phyloP scores from a whole-genome alignment of 2,329 filamentous ascomycete species.

The Elsinoe batatas region DNA sequence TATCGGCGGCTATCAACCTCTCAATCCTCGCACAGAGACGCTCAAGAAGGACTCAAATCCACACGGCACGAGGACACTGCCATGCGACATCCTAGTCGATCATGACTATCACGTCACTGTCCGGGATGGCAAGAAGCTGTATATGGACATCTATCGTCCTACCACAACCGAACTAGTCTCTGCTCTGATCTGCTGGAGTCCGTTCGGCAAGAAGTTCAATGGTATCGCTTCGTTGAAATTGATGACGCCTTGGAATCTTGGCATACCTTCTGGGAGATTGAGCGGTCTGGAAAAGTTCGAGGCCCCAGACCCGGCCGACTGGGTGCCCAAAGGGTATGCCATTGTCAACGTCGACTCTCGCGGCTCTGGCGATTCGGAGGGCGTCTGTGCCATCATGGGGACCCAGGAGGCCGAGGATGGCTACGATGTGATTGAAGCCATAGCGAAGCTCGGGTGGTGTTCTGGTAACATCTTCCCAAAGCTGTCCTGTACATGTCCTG shows the following conservation, averaged over 20 bases:
- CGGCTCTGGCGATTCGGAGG: constrained; percentile 27
- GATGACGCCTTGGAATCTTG: constrained; percentile 10
- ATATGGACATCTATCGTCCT: constrained; percentile 38
- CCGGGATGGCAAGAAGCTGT: constrained; percentile 33
- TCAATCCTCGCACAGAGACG: constrained; percentile 32
- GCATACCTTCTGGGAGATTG: constrained; percentile 9
- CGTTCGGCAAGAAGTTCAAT: constrained; percentile 37
- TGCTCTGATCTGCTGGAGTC: constrained; percentile 36
- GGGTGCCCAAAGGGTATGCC: constrained; percentile 26
- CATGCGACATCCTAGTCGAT: constrained; percentile 32
- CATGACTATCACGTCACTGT: constrained; percentile 36
- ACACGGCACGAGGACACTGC: constrained; percentile 27
- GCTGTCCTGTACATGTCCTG: constrained; percentile 37
- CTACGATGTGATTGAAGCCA: constrained; percentile 36
- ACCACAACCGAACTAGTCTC: constrained; percentile 28
- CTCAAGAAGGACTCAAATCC: constrained; percentile 31
- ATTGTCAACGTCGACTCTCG: constrained; percentile 26
- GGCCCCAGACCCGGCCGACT: constrained; percentile 32
- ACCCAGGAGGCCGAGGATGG: constrained; percentile 37
- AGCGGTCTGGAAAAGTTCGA: constrained; percentile 35
- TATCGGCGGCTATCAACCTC: constrained; percentile 34
- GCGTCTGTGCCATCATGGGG: constrained; percentile 30
- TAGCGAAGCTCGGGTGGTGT: constrained; percentile 36
- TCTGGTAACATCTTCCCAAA: constrained; percentile 36
- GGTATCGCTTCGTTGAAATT: constrained; percentile 12